Base-by-base conservation (phyloP, 2,329 filamentous ascomycete species). In the Magnaporthiopsis poae region DNA sequence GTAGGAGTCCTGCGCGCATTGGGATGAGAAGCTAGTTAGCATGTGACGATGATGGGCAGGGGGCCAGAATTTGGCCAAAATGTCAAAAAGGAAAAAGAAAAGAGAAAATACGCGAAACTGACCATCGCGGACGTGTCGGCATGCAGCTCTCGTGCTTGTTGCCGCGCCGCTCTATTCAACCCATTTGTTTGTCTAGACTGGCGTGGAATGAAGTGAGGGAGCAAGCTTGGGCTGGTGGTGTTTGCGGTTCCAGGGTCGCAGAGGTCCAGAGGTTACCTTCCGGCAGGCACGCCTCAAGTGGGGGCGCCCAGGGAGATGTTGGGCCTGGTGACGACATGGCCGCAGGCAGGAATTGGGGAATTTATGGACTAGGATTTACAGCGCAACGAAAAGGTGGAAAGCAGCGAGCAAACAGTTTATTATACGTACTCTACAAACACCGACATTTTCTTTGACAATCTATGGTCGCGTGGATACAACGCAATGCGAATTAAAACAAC, bases 1-100 rank as follows among this genome's bases (percentile, higher is more conserved):
- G 64, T 73, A 73, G 46, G n/a, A 56, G 33, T 62, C 64, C 64
- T 65, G 60, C 15, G 63, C 13, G 21, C n/a, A 29, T 3, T 5
- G 9, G 8, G 46, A 64, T n/a, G 27, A 62, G 9, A 5, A 0
- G 60, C 11, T 59, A 59, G 60, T n/a, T 59, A 59, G 63, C 59
- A 39, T 64, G 46, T 15, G 39, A 64, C 29, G 27, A 33, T 31
- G 33, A 39, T 39, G 3, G 3, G 29, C 31, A 5, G 39, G 31
- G 29, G 3, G 15, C 1, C 11, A 25, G 15, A 39, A 12, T 36
- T 62, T 62, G 8, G 46, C 13, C 61, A 29, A 9, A 4, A 18
- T 18, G 39, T 15, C 25, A 63, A 13, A 11, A 63, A 21, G 25
- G 25, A 18, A 15, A 56, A 46, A 2, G 13, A 66, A 56, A 61